Base-by-base conservation (phyloP, 768 basidiomycete species). In the Phanerochaete carnosa region DNA sequence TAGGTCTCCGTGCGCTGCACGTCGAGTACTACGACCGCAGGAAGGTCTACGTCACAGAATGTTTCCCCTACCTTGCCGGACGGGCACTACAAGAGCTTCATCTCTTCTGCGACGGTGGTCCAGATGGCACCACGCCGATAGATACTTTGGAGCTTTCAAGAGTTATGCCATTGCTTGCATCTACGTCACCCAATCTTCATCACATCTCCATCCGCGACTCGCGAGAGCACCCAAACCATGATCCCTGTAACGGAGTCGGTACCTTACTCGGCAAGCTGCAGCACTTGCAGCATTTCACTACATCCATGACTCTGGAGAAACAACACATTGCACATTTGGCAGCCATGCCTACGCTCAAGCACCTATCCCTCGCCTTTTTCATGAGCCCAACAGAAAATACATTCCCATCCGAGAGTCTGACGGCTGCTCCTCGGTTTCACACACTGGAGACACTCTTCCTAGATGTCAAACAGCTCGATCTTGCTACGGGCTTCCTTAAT, bases 1-100 rank as follows among this genome's bases (percentile, higher is more conserved):
- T 19, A 4, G 47, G 55, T 29, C 45, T 60, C 1, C 51, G 53
- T 13, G 28, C 28, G 7, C 53, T 60, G 2, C 45, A 54, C 16
- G 37, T 54, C 30, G 59, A 60, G 28, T 60, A 45, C 32, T 55
- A 60, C 30, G 59, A 60, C 11, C 59, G 51, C 22, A 39, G 33
- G 29, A 45, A 23, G 22, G 29, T 54, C 9, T 55, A n/a, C 25
- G 25, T 55, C n/a, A 30, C 59, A 12, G 53, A 60, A 28, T 60
- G 59, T 28, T 47, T 60, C 30, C 59, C 37, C 23, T 52, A 60
- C 22, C 26, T 60, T n/a, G 52, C 8, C 22, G 59, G 59, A 4
- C 51, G 52, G 6, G 33, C 59, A 2, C 45, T 60, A 11, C 22
- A 16, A 15, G 59, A 60, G 29, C 11, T 60, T 1, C 59, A 60